Evolutionary conservation across 768 basidiomycete species (phyloP).

Genomic region (Pisolithus tinctorius): DNA sequence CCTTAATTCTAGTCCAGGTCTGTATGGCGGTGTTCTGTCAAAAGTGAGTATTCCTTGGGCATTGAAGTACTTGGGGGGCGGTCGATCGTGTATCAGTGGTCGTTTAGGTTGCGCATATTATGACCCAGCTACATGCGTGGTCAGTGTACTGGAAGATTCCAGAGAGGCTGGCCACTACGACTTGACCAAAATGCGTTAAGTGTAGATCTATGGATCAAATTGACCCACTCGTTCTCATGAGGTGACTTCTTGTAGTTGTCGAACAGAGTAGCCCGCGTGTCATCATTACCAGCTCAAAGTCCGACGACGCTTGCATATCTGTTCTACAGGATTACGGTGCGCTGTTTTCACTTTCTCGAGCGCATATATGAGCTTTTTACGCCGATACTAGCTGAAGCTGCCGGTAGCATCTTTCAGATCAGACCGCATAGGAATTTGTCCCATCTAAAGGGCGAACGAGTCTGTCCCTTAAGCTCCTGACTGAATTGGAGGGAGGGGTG

Average conservation of each 20-base stretch:
- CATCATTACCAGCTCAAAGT: slow-evolving; percentile 74
- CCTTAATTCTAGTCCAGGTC: slow-evolving; percentile 15
- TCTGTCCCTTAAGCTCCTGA: slow-evolving; percentile 63
- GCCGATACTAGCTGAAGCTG: slow-evolving; percentile 43
- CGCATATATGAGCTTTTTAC: slow-evolving; percentile 12
- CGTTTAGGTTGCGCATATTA: slow-evolving; percentile 72
- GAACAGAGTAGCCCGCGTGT: slow-evolving; percentile 74
- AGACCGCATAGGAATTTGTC: slow-evolving; percentile 78
- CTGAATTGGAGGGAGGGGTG: slow-evolving; percentile 39
- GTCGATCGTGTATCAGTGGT: slow-evolving; percentile 37
- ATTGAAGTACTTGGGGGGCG: not conserved
- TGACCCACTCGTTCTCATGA: not conserved
- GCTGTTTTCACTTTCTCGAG: slow-evolving; percentile 8
- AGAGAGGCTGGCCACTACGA: slow-evolving; percentile 65
- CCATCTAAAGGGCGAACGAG: slow-evolving; percentile 57
- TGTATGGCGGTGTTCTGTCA: slow-evolving; percentile 31
- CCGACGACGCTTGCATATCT: slow-evolving; percentile 75
- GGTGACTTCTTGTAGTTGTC: slow-evolving; percentile 47
- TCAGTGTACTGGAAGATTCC: slow-evolving; percentile 75
- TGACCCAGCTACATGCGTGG: slow-evolving; percentile 52
- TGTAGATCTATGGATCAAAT: not conserved
- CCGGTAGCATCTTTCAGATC: slow-evolving; percentile 60
- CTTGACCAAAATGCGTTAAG: slow-evolving; percentile 32
- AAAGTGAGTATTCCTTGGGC: slow-evolving; percentile 19
- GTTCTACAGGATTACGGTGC: slow-evolving; percentile 54